phyloP scores from a whole-genome alignment of 371 early-diverging fungal species.

The Saksenaea oblongispora region DNA sequence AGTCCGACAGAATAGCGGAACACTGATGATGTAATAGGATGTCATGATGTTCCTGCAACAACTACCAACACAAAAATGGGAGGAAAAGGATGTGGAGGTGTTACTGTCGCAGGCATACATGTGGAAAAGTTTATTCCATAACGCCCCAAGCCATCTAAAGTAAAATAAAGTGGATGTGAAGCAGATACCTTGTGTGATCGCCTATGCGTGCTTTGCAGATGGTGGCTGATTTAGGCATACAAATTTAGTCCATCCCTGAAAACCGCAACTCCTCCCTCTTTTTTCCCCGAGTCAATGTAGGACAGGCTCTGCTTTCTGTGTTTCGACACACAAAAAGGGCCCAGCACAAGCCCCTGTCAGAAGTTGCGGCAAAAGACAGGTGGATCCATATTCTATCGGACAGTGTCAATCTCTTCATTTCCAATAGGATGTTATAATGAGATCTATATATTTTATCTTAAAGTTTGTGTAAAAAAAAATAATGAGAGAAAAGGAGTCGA shows the following conservation, averaged over 20 bases:
- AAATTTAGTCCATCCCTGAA: not conserved
- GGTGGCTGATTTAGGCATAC: not conserved
- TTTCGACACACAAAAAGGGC: constrained; percentile 1
- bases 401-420: not conserved
- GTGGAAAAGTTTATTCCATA: constrained; percentile 94
- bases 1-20: not conserved
- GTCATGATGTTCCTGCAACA: constrained; percentile 94
- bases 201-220: not conserved
- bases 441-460: constrained; percentile 3
- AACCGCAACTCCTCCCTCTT: not conserved
- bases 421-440: not conserved
- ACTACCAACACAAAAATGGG: constrained; percentile 88
- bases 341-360: constrained; percentile 7
- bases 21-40: constrained; percentile 46
- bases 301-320: not conserved
- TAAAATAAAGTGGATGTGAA: constrained; percentile 9
- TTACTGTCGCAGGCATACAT: constrained; percentile 93
- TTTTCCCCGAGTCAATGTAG: not conserved
- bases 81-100: constrained; percentile 88
- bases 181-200: not conserved
- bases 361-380: not conserved
- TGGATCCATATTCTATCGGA: too few species aligned
- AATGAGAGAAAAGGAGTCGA: not conserved
- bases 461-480: not conserved
- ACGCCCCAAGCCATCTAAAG: constrained; percentile 77